These are phyloP conservation scores for Tolypocladium ovalisporum DNA, from an alignment of 2,329 filamentous ascomycete species.

Conservation along the genomic window DNA sequence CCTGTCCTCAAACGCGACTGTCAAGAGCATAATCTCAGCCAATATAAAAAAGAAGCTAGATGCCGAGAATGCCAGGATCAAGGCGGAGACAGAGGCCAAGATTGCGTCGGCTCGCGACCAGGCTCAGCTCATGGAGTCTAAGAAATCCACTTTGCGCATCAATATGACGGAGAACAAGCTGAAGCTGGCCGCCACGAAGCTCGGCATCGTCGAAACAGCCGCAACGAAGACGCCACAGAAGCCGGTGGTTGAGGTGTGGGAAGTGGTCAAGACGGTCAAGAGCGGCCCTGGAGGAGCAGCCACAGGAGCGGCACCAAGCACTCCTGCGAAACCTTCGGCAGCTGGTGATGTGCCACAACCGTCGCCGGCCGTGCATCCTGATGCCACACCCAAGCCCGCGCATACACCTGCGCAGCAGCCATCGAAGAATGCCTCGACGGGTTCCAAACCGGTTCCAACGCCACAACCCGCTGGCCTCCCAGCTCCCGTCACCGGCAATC, in stretches of 20 bases:
- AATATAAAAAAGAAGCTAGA: conserved; percentile 64
- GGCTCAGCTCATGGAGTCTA: conserved; percentile 61
- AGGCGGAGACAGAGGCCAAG: conserved; percentile 45
- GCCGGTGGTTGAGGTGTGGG: conserved; percentile 80
- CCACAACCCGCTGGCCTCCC: conserved; percentile 12
- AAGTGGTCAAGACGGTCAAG: conserved; percentile 70
- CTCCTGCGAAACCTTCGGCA: conserved; percentile 5
- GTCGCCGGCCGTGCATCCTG: neutral
- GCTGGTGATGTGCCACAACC: neutral
- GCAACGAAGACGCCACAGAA: conserved; percentile 76
- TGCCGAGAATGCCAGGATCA: conserved; percentile 49
- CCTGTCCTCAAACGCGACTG: conserved; percentile 42
- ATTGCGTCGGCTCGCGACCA: conserved; percentile 44
- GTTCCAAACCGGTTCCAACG: conserved; percentile 7
- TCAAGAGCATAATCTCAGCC: conserved; percentile 45
- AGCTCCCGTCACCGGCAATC: conserved; percentile 14
- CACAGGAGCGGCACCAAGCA: conserved; percentile 4
- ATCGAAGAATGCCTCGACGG: neutral
- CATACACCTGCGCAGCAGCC: conserved; percentile 8
- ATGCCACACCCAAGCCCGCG: neutral
- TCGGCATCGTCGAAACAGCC: conserved; percentile 69
- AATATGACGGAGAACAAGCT: conserved; percentile 69
- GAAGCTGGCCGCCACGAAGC: conserved; percentile 55
- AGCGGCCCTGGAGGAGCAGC: conserved; percentile 17
- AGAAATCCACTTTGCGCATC: conserved; percentile 62